Percentiles rank a stretch among this genome's conserved stretches.
These are phyloP conservation scores for Schizothecium vesticola DNA, from an alignment of 495 filamentous ascomycete genomes.

Conservation along the genomic window DNA sequence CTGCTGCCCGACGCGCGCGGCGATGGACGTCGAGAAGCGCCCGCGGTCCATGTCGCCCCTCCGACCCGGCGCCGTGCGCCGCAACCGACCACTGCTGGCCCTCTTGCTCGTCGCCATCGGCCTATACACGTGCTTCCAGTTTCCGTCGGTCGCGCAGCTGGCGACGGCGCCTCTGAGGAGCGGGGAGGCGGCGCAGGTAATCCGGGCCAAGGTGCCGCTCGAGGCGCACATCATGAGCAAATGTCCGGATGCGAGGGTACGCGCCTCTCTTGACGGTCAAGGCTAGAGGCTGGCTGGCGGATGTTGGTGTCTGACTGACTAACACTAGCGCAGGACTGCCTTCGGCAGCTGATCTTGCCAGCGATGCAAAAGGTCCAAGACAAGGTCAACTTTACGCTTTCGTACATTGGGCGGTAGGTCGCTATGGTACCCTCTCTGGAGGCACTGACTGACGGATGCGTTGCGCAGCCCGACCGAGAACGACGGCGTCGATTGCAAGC, in stretches of 20 bases:
- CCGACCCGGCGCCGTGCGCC: constrained; percentile 21
- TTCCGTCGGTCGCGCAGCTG: constrained; percentile 9
- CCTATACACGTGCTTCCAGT: constrained; percentile 23
- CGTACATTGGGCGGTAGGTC: constrained; percentile 77
- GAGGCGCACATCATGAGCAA: constrained; percentile 95
- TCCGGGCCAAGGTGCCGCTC: constrained; percentile 53
- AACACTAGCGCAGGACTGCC: constrained; percentile 50
- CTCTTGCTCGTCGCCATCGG: constrained; percentile 21
- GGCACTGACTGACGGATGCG: neutral
- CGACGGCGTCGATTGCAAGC: constrained; percentile 74
- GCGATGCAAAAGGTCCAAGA: constrained; percentile 74
- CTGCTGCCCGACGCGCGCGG: neutral
- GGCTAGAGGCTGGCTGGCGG: neutral
- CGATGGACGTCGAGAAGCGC: constrained; percentile 33
- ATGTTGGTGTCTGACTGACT: neutral
- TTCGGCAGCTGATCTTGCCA: constrained; percentile 75
- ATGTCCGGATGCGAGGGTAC: constrained; percentile 72
- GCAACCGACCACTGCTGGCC: constrained; percentile 22
- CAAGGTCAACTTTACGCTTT: constrained; percentile 86
- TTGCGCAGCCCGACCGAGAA: constrained; percentile 44
- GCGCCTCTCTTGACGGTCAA: neutral
- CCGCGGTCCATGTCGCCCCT: constrained; percentile 10
- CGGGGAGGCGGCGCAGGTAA: neutral
- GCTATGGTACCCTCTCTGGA: neutral
- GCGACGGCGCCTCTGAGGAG: neutral